phyloP scores from a whole-genome alignment of 495 filamentous ascomycete species.

The Neurospora tetrasperma region DNA sequence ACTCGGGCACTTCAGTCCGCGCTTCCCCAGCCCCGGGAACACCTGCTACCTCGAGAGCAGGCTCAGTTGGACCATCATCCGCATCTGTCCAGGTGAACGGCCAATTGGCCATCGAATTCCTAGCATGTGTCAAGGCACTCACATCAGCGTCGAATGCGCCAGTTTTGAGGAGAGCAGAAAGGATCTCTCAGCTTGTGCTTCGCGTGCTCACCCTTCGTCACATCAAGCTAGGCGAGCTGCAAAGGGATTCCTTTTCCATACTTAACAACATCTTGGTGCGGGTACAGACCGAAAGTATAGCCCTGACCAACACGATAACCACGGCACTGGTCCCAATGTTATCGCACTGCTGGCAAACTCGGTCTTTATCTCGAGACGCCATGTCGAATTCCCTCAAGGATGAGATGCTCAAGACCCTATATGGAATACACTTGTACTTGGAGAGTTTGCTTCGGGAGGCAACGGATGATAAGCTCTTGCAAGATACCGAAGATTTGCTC shows the following conservation, averaged over 20 bases:
- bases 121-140: conserved; percentile 58
- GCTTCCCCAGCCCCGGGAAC: conserved; percentile 33
- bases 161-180: conserved; percentile 46
- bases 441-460: conserved; percentile 27
- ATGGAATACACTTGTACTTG: conserved; percentile 52
- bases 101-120: conserved; percentile 42
- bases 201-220: conserved; percentile 52
- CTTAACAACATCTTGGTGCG: conserved; percentile 61
- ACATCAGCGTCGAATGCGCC: conserved; percentile 61
- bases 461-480: conserved; percentile 19
- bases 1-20: conserved; percentile 18
- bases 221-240: conserved; percentile 46
- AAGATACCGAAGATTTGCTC: conserved; percentile 41
- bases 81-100: conserved; percentile 19
- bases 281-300: conserved; percentile 55
- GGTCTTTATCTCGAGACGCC: conserved; percentile 59
- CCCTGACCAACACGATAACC: conserved; percentile 47
- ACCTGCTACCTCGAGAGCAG: conserved; percentile 19
- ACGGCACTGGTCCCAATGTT: conserved; percentile 59
- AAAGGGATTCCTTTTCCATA: conserved; percentile 60
- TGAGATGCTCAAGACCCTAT: conserved; percentile 58
- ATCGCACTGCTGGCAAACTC: conserved; percentile 58
- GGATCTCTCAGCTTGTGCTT: conserved; percentile 47
- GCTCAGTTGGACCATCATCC: conserved; percentile 8
- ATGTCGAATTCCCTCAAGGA: conserved; percentile 49